phyloP scores from a whole-genome alignment of 1,284 basidiomycete genomes.

The Austropuccinia psidii region DNA sequence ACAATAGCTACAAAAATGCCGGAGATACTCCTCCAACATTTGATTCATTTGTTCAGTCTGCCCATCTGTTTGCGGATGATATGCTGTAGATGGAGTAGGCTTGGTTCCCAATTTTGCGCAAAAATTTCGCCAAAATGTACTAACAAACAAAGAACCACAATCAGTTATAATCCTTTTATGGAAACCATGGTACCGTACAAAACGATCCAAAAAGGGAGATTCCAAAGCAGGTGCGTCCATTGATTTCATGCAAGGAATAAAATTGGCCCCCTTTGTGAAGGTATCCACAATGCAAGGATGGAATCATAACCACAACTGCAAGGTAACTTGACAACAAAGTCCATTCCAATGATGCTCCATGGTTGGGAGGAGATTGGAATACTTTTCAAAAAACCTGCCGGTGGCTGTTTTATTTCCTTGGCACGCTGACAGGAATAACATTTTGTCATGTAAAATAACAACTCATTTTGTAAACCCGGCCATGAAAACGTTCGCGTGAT shows the following conservation, averaged over 20 bases:
- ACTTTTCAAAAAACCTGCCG: neutral
- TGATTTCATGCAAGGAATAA: neutral
- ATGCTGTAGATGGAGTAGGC: neutral
- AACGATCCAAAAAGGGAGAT: neutral
- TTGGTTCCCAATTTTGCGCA: neutral
- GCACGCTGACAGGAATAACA: neutral
- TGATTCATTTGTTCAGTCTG: neutral
- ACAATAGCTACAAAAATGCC: neutral
- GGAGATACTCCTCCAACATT: neutral
- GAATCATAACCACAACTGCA: neutral
- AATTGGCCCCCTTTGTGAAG: neutral
- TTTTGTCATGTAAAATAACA: neutral
- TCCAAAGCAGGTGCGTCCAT: neutral
- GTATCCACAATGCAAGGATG: neutral
- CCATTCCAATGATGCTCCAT: neutral
- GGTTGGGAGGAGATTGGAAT: neutral
- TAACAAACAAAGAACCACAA: neutral
- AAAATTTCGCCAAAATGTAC: neutral
- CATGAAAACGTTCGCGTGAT: neutral
- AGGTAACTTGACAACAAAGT: conserved; percentile 5
- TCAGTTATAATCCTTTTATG: neutral
- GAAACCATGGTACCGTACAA: neutral
- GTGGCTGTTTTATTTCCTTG: neutral
- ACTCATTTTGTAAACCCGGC: neutral
- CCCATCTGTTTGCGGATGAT: conserved; percentile 7